Evolutionary conservation across 495 filamentous ascomycete species (phyloP).

Genomic region (Neurospora sp.): DNA sequence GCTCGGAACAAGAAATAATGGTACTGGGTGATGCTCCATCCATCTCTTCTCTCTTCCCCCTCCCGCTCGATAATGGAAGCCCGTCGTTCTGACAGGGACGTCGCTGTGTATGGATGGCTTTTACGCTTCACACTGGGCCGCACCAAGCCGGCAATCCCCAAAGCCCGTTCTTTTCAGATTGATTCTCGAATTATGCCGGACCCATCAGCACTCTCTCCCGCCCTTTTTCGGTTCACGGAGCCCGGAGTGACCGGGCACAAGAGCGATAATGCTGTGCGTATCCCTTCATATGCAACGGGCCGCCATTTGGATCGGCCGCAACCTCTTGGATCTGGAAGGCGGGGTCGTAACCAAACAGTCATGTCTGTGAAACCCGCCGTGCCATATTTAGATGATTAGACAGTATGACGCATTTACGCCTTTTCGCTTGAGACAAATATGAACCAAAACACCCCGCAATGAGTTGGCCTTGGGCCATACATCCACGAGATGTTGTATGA

Average conservation of each 20-base stretch:
- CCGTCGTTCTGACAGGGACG: slow-evolving; percentile 7
- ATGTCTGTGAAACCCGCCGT: slow-evolving; percentile 1
- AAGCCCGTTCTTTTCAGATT: neutral
- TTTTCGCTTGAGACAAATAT: neutral
- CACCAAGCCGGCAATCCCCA: neutral
- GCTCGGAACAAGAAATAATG: slow-evolving; percentile 4
- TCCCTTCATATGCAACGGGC: neutral
- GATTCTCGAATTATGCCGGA: neutral
- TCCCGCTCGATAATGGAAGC: slow-evolving; percentile 1
- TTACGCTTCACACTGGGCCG: neutral
- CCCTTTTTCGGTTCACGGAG: neutral
- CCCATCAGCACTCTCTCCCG: neutral
- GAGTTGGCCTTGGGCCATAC: slow-evolving; percentile 22
- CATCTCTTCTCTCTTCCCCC: neutral
- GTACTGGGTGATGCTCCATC: slow-evolving; percentile 11
- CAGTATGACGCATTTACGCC: slow-evolving; percentile 20
- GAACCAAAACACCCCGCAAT: slow-evolving; percentile 39
- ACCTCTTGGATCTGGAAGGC: neutral
- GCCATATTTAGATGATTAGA: slow-evolving; percentile 18
- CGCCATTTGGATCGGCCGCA: neutral
- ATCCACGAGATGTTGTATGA: slow-evolving; percentile 7
- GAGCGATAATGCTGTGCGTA: neutral
- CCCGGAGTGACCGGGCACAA: neutral
- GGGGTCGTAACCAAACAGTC: slow-evolving; percentile 8
- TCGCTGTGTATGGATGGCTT: neutral